Base-by-base conservation (phyloP, 106 monocot genomes). In the Allium sativum region DNA sequence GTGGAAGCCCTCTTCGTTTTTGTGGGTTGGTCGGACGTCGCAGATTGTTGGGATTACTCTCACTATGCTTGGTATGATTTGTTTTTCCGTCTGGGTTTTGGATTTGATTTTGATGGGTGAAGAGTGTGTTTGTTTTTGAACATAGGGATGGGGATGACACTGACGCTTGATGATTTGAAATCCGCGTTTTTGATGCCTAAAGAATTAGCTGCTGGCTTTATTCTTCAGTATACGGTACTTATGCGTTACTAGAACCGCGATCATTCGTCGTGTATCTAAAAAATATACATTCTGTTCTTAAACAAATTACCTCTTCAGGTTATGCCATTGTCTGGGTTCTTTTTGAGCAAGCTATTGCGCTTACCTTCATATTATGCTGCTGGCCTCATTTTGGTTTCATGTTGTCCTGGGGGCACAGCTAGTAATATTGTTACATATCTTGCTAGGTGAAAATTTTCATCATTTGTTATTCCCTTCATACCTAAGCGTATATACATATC, bases 391-490 rank as follows among this genome's bases (percentile, higher is more conserved):
- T 59, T 95, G 31, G 90, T 95, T 18, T 40, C 76, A n/a, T 95
- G 94, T 84, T 95, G 94, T 31, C 94, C 94, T 53, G 94, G 94
- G 79, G 94, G 94, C 53, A 90, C 87, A 21, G 87, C 90, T 18
- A 96, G 95, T 69, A 96, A 96, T 53, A 87, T 96, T 12, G 81
- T 96, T 58, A 96, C 95, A 31, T 96, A 87, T 76, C 75, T 96
- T 57, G 90, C 95, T 52, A 62, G 82, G 90, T 96, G 68, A 58
- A 31, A 31, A 1, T 31, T 31, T 31, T 31, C 31, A 31, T 31
- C 5, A 31, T 31, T 31, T 31, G 31, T 31, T 5, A 31, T 31
- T 31, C 31, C 31, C 31, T 31, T 31, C 31, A 3, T 2, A 5
- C 5, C 2, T 5, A 2, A 3, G 5, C 2, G 31, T 5, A 31